Evolutionary conservation across 2,329 filamentous ascomycete genomes (phyloP), one percentile per base, ranked within the genome.

Genomic region (Colletotrichum abscissum): DNA sequence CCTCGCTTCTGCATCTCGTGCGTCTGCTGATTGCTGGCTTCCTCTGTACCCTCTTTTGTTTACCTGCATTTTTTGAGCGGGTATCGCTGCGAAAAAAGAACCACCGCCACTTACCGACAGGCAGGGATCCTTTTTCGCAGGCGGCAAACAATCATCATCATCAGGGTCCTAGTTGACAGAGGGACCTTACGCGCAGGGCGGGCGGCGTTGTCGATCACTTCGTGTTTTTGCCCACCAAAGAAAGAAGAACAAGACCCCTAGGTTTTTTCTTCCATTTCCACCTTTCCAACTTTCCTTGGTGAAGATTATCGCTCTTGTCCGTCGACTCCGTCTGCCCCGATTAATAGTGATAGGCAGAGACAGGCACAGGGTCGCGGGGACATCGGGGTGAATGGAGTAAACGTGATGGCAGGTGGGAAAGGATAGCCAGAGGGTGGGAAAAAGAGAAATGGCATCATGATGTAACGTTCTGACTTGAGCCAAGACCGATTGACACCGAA

Each of bases 391-490:
- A 26, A 22, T 8, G 24, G 35, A 24, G 12, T 22, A 26, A 26
- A 42, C 14, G 8, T 49, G 19, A n/a, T 49, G 58, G 12, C 14
- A 46, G 22, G 35, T 22, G 30, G 57, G 12, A 42, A 5, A 19
- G 59, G 33, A 33, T 9, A 33, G 33, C 9, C 9, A 46, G 35
- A 38, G 49, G 16, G 54, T 57, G 60, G 35, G 33, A 33, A 57
- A 19, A 33, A 22, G 9, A 26, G 30, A 11, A n/a, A 73, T 73
- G 70, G 66, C 70, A 73, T 73, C 70, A 73, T 73, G 66, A 64
- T 69, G 69, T 59, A 72, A 69, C 66, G 66, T 69, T 72, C 69
- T 69, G 70, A 69, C 59, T 63, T 72, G 64, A n/a, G 65, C 69
- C 66, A 64, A 69, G 69, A 35, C 55, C 42, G 33, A 49, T 28